Conservation (phyloP, 2,329 filamentous ascomycete species). For the Chaetomium globosum region DNA sequence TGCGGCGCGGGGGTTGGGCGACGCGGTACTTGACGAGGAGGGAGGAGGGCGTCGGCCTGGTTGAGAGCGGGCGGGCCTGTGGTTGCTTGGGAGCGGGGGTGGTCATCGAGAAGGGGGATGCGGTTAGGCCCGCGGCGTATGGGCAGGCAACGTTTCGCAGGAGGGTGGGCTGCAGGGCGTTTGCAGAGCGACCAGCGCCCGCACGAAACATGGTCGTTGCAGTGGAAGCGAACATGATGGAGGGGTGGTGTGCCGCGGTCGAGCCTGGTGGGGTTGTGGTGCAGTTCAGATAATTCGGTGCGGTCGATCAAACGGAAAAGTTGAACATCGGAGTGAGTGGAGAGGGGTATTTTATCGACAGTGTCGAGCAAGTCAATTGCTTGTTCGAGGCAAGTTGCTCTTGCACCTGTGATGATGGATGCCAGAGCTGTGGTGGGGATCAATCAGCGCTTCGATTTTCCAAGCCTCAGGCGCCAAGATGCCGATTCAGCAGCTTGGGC, state of each 20-base stretch:
- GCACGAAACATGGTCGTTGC: constrained; percentile 42
- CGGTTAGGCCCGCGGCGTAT: constrained; percentile 38
- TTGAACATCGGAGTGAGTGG: not conserved
- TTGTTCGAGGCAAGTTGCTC: not conserved
- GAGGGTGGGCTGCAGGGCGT: constrained; percentile 37
- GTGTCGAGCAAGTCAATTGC: constrained; percentile 19
- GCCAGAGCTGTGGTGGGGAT: constrained; percentile 27
- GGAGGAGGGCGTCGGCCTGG: constrained; percentile 24
- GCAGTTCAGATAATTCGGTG: not conserved
- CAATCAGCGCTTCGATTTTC: constrained; percentile 22
- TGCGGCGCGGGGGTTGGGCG: constrained; percentile 33
- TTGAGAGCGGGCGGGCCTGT: constrained; percentile 29
- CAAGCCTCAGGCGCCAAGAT: constrained; percentile 25
- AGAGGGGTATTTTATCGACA: constrained; percentile 1
- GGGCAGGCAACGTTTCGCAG: constrained; percentile 39
- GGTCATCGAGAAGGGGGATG: constrained; percentile 32
- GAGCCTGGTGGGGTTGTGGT: not conserved
- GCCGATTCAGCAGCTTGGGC: not conserved
- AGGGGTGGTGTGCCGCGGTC: not conserved
- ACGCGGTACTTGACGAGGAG: constrained; percentile 28
- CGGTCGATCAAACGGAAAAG: not conserved
- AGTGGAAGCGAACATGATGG: constrained; percentile 40
- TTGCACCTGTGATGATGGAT: constrained; percentile 22
- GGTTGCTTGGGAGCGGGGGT: constrained; percentile 27
- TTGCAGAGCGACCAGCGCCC: constrained; percentile 39